Conservation (phyloP, 192 early-diverging fungal species). For the Geranomyces variabilis region DNA sequence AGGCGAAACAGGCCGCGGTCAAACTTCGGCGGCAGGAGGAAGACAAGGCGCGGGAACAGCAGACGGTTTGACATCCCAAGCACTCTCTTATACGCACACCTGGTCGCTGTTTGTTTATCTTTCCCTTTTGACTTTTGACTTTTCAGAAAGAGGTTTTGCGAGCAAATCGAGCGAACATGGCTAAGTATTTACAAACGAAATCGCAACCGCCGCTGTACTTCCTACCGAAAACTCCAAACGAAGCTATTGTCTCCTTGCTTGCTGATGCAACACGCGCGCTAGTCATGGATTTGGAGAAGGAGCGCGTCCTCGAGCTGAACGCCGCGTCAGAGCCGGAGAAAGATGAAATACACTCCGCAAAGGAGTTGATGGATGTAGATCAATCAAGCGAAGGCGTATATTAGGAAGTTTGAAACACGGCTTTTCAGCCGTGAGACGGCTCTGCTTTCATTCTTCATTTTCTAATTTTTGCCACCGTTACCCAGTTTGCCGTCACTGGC, state of each 20-base stretch:
- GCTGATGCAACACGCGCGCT: conserved; percentile 10
- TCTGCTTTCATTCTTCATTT: no score
- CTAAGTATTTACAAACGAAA: conserved; percentile 19
- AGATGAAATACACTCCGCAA: no score
- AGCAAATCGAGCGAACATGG: neutral
- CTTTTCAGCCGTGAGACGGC: no score
- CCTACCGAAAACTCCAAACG: conserved; percentile 25
- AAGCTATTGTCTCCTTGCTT: conserved; percentile 8
- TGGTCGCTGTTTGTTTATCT: no score
- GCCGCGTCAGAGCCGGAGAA: no score
- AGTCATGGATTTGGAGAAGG: neutral
- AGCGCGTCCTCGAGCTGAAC: neutral
- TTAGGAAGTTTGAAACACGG: no score
- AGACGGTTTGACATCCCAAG: conserved; percentile 24
- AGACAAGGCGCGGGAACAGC: neutral
- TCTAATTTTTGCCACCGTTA: no score
- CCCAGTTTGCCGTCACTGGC: no score
- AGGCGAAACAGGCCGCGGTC: neutral
- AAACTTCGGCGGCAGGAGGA: conserved; percentile 6
- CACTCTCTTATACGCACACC: neutral
- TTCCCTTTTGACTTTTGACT: neutral
- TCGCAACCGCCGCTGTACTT: conserved; percentile 12
- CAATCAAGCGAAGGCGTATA: no score
- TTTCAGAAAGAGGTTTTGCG: conserved; percentile 20
- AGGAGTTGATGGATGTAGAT: no score